A percentile compares a stretch with the other conserved stretches of the same genome.
These are phyloP conservation scores for Globisporangium canariense DNA, from an alignment of 352 stramenopile genomes.

Conservation along the genomic window DNA sequence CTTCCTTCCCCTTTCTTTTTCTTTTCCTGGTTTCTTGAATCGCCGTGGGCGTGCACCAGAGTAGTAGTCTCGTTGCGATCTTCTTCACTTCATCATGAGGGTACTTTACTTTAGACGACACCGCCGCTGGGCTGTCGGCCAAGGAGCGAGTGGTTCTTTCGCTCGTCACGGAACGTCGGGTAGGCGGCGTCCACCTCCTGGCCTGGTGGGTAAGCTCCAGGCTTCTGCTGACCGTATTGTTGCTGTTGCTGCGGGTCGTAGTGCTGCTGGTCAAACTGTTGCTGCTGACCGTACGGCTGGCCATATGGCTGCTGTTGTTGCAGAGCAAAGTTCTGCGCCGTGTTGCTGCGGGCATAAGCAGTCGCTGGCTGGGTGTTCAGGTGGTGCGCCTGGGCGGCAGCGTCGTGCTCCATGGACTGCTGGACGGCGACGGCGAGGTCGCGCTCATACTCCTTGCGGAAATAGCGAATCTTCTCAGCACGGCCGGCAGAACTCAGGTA, in stretches of 20 bases:
- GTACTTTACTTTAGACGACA: conserved; percentile 43
- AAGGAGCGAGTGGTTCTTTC: conserved; percentile 63
- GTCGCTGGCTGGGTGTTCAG: conserved; percentile 13
- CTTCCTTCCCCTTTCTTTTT: not conserved
- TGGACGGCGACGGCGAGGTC: conserved; percentile 75
- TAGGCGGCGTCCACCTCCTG: conserved; percentile 52
- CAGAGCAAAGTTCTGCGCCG: conserved; percentile 28
- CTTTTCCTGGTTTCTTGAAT: not conserved
- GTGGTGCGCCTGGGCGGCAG: conserved; percentile 23
- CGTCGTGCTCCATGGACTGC: conserved; percentile 60
- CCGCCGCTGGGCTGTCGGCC: conserved; percentile 59
- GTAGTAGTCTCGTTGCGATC: not conserved
- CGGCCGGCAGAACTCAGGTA: conserved; percentile 78
- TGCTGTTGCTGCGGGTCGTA: conserved; percentile 18
- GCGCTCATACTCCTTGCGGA: conserved; percentile 78
- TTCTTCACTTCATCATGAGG: not conserved
- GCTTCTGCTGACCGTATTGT: conserved; percentile 21
- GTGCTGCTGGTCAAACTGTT: conserved; percentile 11
- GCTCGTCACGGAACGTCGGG: conserved; percentile 54
- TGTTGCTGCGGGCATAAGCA: conserved; percentile 42
- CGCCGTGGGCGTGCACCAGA: not conserved
- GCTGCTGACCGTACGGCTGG: conserved; percentile 9
- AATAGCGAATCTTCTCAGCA: conserved; percentile 83
- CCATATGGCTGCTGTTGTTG: conserved; percentile 16
- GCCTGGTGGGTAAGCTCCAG: conserved; percentile 4